phyloP scores from a whole-genome alignment of 306 rosid species.

The Aeschynomene evenia region DNA sequence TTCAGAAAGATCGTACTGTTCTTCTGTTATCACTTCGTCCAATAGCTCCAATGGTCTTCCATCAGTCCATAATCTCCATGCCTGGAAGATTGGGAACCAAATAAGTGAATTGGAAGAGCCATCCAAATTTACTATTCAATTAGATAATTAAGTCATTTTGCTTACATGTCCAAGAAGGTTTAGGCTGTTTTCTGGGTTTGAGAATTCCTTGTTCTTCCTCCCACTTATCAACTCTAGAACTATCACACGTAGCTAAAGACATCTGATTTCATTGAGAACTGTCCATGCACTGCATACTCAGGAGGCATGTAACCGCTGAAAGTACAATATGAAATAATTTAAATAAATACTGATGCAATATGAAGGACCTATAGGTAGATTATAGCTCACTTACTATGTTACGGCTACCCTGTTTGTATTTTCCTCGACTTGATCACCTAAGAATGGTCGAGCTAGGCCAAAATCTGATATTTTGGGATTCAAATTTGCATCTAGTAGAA shows the following conservation, averaged over 20 bases:
- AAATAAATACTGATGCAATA: not conserved
- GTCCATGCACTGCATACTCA: slow-evolving; percentile 10
- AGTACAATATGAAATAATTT: not conserved
- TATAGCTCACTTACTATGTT: not conserved
- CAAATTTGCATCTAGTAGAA: not conserved
- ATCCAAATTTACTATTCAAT: not conserved
- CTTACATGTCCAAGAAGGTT: not conserved
- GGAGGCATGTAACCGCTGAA: slow-evolving; percentile 49
- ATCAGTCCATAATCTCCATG: not conserved
- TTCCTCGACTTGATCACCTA: not conserved
- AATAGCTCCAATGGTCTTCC: not conserved
- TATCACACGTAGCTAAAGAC: not conserved
- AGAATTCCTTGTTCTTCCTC: not conserved
- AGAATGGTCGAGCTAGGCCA: not conserved
- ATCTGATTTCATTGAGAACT: not conserved
- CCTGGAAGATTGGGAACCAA: not conserved
- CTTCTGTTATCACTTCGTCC: not conserved
- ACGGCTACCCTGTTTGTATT: not conserved
- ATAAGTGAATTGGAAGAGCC: not conserved
- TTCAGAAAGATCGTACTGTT: not conserved
- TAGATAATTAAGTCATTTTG: too few species aligned
- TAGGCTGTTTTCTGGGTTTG: not conserved
- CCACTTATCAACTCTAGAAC: not conserved
- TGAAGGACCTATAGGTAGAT: too few species aligned
- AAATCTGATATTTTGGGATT: not conserved